phyloP scores from a whole-genome alignment of 331 rosid species.

The Malus hybrid region DNA sequence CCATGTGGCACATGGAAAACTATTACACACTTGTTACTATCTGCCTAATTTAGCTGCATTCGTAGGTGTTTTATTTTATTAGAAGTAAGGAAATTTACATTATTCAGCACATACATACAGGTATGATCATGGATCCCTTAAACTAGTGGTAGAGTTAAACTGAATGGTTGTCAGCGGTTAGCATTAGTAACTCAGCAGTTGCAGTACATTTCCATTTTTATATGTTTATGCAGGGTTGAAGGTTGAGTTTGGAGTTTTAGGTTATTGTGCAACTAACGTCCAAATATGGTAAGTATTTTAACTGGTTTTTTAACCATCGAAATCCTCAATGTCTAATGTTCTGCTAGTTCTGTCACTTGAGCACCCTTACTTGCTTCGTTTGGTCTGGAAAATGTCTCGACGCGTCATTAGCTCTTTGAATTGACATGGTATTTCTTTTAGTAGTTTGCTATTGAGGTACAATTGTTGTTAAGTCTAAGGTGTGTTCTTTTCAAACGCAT shows the following conservation, averaged over 20 bases:
- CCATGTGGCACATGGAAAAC: not conserved
- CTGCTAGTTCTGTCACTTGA: not conserved
- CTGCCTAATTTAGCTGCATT: not conserved
- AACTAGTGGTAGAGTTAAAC: not conserved
- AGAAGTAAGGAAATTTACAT: no score
- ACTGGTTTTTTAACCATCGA: not conserved
- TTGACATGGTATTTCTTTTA: not conserved
- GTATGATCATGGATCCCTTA: not conserved
- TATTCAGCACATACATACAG: not conserved
- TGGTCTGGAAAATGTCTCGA: not conserved
- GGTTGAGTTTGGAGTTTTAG: not conserved
- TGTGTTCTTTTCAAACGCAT: not conserved
- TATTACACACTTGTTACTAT: not conserved
- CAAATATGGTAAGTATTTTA: not conserved
- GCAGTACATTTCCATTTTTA: not conserved
- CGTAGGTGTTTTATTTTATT: not conserved
- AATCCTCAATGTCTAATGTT: not conserved
- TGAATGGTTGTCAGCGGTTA: not conserved
- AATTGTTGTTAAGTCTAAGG: not conserved
- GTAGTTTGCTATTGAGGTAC: not conserved
- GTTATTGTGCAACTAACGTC: not conserved
- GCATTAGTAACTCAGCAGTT: not conserved
- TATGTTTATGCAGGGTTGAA: not conserved
- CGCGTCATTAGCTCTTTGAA: not conserved
- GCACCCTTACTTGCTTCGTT: not conserved